Evolutionary conservation across 2,329 filamentous ascomycete species (phyloP), one percentile per base, ranked within the genome.

Genomic region (Stagonosporopsis tanaceti): DNA sequence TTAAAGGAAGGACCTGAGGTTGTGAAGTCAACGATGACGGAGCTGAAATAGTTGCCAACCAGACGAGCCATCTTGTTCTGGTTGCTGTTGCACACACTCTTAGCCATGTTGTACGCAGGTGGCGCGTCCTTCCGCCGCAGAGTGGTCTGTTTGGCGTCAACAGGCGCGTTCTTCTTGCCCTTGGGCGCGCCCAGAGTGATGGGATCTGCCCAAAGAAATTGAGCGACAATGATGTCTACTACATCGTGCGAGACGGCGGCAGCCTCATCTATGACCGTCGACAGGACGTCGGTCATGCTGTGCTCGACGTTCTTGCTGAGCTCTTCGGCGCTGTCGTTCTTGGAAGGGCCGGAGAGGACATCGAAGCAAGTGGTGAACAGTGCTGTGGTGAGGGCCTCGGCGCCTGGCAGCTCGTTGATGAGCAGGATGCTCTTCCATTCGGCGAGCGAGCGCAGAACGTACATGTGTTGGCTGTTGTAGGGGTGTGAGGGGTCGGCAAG

Each of bases 401-500:
- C 86, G 54, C 90, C 89, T 25, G 93, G 89, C 37, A 98, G 86
- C 68, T 99, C 95, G 60, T 91, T 90, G 65, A 99, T 85, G 38
- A 99, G 86, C 8, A 98, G 86, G 39, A 99, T 92, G 78, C 93
- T 97, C 82, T 98, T 97, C 67, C 97, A 91, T 66, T 96, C 92
- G 53, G 92, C 89, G 28, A 99, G 85, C 17, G 93, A 97, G 60
- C 88, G 87, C 59, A 99, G 83, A 61, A 97, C 91, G 72, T 96
- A 95, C 77, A 95, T 88, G 79, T 99, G 92, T 77, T 98, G 93
- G 61, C 87, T 88, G 77, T 96, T 94, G 81, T 97, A 98, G 9
- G 93, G 89, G 74, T 96, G 90, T 37, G 89, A 89, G 12, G 93
- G 92, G 69, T 97, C 89, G 69, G 92, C 89, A 25, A 98, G 86